Base-by-base conservation (phyloP, 2,329 filamentous ascomycete genomes). In the Penicillium sp. region DNA sequence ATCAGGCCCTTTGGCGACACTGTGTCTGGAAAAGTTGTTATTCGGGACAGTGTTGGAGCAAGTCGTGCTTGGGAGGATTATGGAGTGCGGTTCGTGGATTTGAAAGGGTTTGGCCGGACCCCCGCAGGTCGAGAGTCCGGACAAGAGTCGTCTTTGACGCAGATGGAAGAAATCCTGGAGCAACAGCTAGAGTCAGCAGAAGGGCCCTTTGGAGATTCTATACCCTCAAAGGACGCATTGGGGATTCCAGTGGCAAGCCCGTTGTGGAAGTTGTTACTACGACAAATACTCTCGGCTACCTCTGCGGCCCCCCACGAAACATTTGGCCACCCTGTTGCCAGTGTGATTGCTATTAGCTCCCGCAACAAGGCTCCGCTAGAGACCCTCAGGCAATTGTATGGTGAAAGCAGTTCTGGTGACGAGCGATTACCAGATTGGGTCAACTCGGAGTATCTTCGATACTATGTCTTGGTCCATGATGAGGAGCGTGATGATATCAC, bases 401-500 rank as follows among this genome's bases (percentile, higher is more conserved):
- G 85, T 49, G 89, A 91, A 64, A 95, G 92, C n/a, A 93, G 86
- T 62, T 85, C 88, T 57, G 92, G 92, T 11, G 85, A 88, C 39
- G 84, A 85, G 64, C 84, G 85, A 54, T 77, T 96, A 54, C 93
- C 93, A 0, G 80, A 84, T 21, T 99, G 93, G 90, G 90, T 97
- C 1, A 88, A 96, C 69, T 88, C 90, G 29, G 92, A 98, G 60
- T 99, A 95, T 73, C 80, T 99, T 62, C 86, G 95, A 62, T 99
- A 99, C 75, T 99, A 99, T 75, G 91, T 99, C 16, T 81, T 99
- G 43, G 89, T 99, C 19, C 95, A 99, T 69, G 95, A 99, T 67
- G 96, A 99, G 76, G 95, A 99, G 71, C 87, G 87, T 60, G 93
- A 96, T 69, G 93, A 99, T 71, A 96, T 98, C 60, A 86, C 86